Conservation (phyloP, 1,284 basidiomycete species). For the Ceratobasidium sp. region DNA sequence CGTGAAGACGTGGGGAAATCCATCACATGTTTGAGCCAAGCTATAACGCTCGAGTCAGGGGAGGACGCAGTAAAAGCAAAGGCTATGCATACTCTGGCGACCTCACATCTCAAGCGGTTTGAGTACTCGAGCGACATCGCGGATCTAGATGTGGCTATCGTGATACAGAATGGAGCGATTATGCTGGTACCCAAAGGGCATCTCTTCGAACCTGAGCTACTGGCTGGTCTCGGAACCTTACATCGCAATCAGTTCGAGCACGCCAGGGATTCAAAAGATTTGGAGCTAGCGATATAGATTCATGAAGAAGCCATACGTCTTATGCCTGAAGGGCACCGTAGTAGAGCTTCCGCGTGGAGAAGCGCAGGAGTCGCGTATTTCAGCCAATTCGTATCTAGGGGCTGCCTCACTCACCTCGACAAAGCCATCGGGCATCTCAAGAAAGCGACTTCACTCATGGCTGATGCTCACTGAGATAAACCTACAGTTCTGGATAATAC, state of each 20-base stretch:
- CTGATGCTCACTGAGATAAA: neutral
- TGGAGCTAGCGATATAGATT: neutral
- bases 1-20: neutral
- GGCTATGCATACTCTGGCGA: neutral
- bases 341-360: neutral
- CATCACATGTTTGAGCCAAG: neutral
- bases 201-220: neutral
- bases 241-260: neutral
- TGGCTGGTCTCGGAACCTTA: neutral
- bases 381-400: neutral
- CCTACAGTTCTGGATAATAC: neutral
- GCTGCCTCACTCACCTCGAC: neutral
- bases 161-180: no score
- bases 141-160: neutral
- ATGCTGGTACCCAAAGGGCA: no score
- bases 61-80: neutral
- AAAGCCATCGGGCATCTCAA: neutral
- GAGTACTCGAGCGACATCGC: neutral
- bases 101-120: neutral
- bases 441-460: neutral
- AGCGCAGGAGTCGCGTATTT: neutral
- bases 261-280: neutral
- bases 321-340: neutral
- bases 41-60: neutral
- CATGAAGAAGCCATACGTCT: neutral